phyloP scores from a whole-genome alignment of 768 basidiomycete genomes.

The Gelatoporia subvermispora region DNA sequence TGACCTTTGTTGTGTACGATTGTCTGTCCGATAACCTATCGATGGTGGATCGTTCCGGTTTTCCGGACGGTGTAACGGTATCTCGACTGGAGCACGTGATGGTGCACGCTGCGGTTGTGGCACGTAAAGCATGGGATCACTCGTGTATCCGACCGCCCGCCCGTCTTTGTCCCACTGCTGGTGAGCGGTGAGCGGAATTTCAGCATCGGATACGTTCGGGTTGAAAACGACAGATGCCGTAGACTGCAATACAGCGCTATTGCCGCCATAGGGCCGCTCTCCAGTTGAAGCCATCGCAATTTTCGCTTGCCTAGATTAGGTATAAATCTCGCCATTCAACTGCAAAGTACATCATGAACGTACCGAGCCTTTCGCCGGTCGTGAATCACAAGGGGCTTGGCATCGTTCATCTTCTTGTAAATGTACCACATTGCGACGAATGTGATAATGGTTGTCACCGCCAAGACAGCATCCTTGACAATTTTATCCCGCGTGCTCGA shows the following conservation, averaged over 20 bases:
- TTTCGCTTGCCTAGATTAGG: conserved; percentile 47
- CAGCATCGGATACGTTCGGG: conserved; percentile 30
- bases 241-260: conserved; percentile 23
- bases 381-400: conserved; percentile 64
- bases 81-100: background rate
- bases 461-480: conserved; percentile 66
- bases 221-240: conserved; percentile 31
- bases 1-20: background rate
- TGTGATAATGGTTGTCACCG: conserved; percentile 66
- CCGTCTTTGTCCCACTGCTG: conserved; percentile 53
- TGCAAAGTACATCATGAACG: background rate
- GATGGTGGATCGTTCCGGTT: conserved; percentile 2
- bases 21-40: conserved; percentile 10
- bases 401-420: conserved; percentile 60
- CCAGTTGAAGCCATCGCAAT: conserved; percentile 18
- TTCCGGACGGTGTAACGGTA: conserved; percentile 7
- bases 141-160: conserved; percentile 42
- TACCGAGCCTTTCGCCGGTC: conserved; percentile 68
- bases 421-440: conserved; percentile 83
- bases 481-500: conserved; percentile 49
- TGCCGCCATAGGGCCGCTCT: conserved; percentile 11
- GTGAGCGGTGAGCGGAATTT: conserved; percentile 37
- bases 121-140: conserved; percentile 43
- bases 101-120: conserved; percentile 39
- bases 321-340: conserved; percentile 1